Base-by-base conservation (phyloP, 2,329 filamentous ascomycete genomes). In the Lasiodiplodia gonubiensis region DNA sequence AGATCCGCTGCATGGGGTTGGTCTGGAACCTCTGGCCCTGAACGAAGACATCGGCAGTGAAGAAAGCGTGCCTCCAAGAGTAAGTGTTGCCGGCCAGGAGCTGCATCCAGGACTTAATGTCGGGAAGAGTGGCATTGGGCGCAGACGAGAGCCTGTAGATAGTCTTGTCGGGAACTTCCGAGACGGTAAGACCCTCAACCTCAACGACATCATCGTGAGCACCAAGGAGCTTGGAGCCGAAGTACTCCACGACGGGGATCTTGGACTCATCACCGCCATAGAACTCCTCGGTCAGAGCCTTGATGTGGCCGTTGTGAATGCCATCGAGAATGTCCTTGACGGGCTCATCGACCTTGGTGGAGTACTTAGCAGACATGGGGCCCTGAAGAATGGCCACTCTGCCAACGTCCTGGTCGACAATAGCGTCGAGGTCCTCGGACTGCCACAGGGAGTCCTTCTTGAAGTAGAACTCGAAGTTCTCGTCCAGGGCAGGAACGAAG, bases 391-490 rank as follows among this genome's bases (percentile, higher is more conserved):
- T 97, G 83, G 94, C 97, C 53, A 94, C 97, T 77, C 96, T 89
- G 70, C 93, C 94, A 68, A 99, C 95, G 77, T 99, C 96, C 81
- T 98, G 95, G 72, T 86, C 94, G 69, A 97, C 94, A 68, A 99
- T 94, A 65, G 95, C 95, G 75, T 96, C 94, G 12, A 99, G 86
- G 75, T 99, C 95, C 81, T 99, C 95, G 0, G 95, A 98, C 82
- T 99, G 95, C 95, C 95, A 99, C 8, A 99, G 87, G 1, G 95
- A 99, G 80, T 99, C 95, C 85, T 99, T 99, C 89, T 99, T 99
- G 90, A 99, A 99, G 85, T 93, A 99, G 82, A 96, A 97, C 78
- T 99, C 95, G 72, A 99, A 99, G 78, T 94, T 97, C 70, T 97
- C 93, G 74, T 99, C 95, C 25, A 99, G 86, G n/a, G 91, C 86